Conservation (phyloP, 805 yeast species). For the Pichia membranifaciens region DNA sequence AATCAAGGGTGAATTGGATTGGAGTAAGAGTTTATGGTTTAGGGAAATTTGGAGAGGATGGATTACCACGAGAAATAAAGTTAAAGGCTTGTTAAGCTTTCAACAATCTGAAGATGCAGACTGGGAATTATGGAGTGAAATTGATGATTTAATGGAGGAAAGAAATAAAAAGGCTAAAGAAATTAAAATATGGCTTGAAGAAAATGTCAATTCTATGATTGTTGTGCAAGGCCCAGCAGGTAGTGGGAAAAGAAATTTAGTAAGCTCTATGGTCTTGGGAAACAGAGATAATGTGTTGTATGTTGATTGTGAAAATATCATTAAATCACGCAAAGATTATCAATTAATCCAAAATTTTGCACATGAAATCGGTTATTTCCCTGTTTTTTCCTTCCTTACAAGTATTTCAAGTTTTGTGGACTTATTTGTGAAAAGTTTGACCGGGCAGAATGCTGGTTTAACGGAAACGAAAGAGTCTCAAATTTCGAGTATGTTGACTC, state of each 20-base stretch:
- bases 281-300: constrained; percentile 57
- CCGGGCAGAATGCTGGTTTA: constrained; percentile 91
- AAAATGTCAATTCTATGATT: constrained; percentile 85
- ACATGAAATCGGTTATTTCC: constrained; percentile 79
- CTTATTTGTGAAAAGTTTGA: constrained; percentile 79
- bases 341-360: constrained; percentile 65
- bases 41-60: constrained; percentile 32
- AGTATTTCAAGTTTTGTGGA: constrained; percentile 74
- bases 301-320: constrained; percentile 73
- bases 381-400: constrained; percentile 90
- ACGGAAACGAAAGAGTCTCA: constrained; percentile 80
- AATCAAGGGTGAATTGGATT: constrained; percentile 54
- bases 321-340: constrained; percentile 69
- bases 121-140: constrained; percentile 18
- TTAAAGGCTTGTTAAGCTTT: constrained; percentile 22
- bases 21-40: constrained; percentile 26
- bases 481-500: constrained; percentile 69
- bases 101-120: constrained; percentile 13
- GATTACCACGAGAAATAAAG: constrained; percentile 23
- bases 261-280: constrained; percentile 58
- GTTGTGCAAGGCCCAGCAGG: constrained; percentile 92
- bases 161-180: constrained; percentile 62
- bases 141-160: constrained; percentile 54
- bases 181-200: constrained; percentile 72
- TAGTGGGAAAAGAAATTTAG: constrained; percentile 83